phyloP scores from a whole-genome alignment of 345 rosid genomes.

The Corymbia maculata region DNA sequence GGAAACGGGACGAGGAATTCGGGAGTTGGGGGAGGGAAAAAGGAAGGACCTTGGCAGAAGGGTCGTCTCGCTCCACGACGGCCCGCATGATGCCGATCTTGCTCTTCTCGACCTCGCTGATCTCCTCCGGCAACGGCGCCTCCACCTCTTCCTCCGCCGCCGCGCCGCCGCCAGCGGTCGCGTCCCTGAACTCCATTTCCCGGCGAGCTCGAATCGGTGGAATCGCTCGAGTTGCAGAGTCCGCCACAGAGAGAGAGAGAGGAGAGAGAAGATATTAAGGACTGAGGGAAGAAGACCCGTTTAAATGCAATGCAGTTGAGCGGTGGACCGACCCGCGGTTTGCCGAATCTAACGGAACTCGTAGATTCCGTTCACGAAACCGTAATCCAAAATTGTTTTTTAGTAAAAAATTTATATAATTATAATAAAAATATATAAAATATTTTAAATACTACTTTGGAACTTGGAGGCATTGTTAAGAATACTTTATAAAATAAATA shows the following conservation, averaged over 20 bases:
- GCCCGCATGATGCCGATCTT: slow-evolving; percentile 84
- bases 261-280: background rate
- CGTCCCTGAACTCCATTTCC: background rate
- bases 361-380: background rate
- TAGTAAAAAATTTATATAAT: too few species aligned
- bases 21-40: background rate
- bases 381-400: background rate
- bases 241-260: background rate
- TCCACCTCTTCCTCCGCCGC: background rate
- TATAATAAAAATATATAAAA: background rate
- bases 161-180: background rate
- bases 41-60: slow-evolving; percentile 49
- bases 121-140: slow-evolving; percentile 1
- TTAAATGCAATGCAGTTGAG: background rate
- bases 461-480: background rate
- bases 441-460: background rate
- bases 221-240: background rate
- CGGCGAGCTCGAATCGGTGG: background rate
- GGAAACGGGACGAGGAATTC: background rate
- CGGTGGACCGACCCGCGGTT: background rate
- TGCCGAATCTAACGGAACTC: background rate
- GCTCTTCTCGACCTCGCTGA: slow-evolving; percentile 57
- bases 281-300: background rate
- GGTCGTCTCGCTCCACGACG: slow-evolving; percentile 61
- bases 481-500: background rate